A percentile compares a stretch with the other conserved stretches of the same genome.
phyloP scores from a whole-genome alignment of 208 protist species.

The Leishmania amazonensis region DNA sequence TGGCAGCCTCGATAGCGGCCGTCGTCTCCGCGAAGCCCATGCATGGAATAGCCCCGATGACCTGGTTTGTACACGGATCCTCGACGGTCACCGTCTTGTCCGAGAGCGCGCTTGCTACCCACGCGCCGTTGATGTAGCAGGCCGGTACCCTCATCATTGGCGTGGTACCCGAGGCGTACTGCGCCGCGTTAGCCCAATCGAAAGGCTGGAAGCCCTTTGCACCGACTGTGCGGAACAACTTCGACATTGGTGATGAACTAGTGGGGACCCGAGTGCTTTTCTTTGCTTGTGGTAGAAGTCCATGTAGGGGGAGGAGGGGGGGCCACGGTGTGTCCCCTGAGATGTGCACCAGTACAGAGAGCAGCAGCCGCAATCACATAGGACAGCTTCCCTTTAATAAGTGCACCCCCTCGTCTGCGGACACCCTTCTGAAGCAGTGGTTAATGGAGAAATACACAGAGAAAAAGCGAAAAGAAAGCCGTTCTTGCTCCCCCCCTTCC shows the following conservation, averaged over 20 bases:
- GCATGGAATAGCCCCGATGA: slow-evolving; percentile 63
- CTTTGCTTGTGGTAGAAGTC: not conserved
- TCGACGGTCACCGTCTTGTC: slow-evolving; percentile 54
- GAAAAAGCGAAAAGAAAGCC: not conserved
- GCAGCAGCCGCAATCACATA: not conserved
- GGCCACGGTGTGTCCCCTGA: not conserved
- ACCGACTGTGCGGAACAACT: slow-evolving; percentile 30
- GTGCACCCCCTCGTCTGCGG: not conserved
- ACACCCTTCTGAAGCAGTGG: not conserved
- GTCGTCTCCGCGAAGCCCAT: slow-evolving; percentile 50
- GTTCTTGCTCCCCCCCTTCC: no score
- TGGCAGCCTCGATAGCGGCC: slow-evolving; percentile 63
- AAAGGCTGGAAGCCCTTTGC: slow-evolving; percentile 39
- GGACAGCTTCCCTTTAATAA: not conserved
- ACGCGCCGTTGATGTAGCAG: slow-evolving; percentile 72
- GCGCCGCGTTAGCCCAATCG: slow-evolving; percentile 39
- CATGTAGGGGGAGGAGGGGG: not conserved
- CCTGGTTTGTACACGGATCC: slow-evolving; percentile 75
- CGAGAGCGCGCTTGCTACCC: slow-evolving; percentile 31
- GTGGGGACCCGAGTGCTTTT: not conserved
- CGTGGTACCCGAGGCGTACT: slow-evolving; percentile 38
- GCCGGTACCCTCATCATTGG: slow-evolving; percentile 45
- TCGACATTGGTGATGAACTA: slow-evolving; percentile 12
- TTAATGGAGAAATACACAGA: no score
- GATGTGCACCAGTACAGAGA: not conserved